These are phyloP conservation scores for Fusarium sp. DNA, from an alignment of 2,329 filamentous ascomycete genomes.

Conservation along the genomic window DNA sequence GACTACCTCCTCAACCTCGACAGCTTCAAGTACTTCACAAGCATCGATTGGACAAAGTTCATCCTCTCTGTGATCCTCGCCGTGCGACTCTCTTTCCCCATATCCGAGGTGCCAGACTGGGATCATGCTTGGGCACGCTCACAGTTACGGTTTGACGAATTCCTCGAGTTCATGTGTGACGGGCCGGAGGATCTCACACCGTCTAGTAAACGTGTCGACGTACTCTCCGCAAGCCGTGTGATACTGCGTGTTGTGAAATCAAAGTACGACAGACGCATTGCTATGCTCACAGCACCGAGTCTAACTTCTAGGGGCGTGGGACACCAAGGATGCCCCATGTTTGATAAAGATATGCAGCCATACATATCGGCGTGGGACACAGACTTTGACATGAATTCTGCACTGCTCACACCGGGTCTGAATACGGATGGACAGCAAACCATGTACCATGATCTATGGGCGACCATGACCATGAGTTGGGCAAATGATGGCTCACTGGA, in stretches of 20 bases:
- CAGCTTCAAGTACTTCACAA: conserved; percentile 50
- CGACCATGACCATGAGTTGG: conserved; percentile 60
- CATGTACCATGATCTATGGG: conserved; percentile 57
- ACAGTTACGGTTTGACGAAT: conserved; percentile 51
- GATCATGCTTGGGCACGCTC: conserved; percentile 51
- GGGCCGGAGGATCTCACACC: conserved; percentile 33
- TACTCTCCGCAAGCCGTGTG: conserved; percentile 56
- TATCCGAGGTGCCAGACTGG: conserved; percentile 49
- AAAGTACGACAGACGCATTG: conserved; percentile 56
- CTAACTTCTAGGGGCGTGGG: not conserved
- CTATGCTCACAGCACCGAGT: conserved; percentile 37
- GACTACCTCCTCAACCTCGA: conserved; percentile 45
- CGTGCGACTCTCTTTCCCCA: conserved; percentile 58
- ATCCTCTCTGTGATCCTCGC: conserved; percentile 54
- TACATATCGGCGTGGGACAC: conserved; percentile 59
- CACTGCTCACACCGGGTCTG: not conserved
- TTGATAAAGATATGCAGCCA: conserved; percentile 59
- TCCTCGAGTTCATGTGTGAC: conserved; percentile 50
- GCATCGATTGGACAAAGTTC: conserved; percentile 55
- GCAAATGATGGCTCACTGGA: conserved; percentile 36
- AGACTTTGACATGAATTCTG: conserved; percentile 37
- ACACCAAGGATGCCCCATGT: conserved; percentile 58
- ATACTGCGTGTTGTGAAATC: conserved; percentile 56
- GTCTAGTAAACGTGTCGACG: conserved; percentile 49
- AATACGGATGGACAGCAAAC: conserved; percentile 34